Base-by-base conservation (phyloP, 768 basidiomycete species). In the Pholiota conissans region DNA sequence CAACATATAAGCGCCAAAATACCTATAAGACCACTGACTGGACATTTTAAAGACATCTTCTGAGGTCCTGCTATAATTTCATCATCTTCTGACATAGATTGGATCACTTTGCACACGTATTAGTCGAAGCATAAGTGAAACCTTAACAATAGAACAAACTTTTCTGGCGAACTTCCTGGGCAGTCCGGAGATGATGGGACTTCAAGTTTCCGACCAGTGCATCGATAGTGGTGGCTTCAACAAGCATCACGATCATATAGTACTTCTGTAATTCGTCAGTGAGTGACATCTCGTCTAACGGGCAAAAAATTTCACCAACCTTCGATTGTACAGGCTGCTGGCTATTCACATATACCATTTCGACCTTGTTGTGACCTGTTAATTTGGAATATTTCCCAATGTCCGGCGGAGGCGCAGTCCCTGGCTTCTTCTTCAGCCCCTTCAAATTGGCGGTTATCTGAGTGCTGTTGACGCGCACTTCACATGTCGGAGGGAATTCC, bases 391-490 rank as follows among this genome's bases (percentile, higher is more conserved):
- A 75, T 62, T 77, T 75, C 35, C 74, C 73, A 30, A 83, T 63
- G 68, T 94, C 89, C 1, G 93, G 87, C 5, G 94, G 94, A n/a
- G 94, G 93, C 1, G 93, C 91, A 40, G 92, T 95, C 3, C 94
- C 94, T 27, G 93, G 90, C 64, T 91, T 95, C 79, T 97, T 97
- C 81, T 97, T 97, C 69, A 96, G 74, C 4, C 95, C 95, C 70
- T 93, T 93, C 61, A 94, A 71, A 69, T 89, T 95, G 34, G 88
- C 91, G 18, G 76, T 76, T 28, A 96, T 74, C 53, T 84, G 79
- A 2, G 76, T 76, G 54, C 75, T 79, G 71, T 97, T 96, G 35
- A 95, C 84, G 67, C 92, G 88, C 50, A 95, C 88, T 82, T 97
- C 94, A 68, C 91, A 94, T 8, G 91, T 91, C 7, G 88, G 85